These are phyloP conservation scores for Syzygium aromaticum DNA, from an alignment of 345 rosid species.

Conservation along the genomic window DNA sequence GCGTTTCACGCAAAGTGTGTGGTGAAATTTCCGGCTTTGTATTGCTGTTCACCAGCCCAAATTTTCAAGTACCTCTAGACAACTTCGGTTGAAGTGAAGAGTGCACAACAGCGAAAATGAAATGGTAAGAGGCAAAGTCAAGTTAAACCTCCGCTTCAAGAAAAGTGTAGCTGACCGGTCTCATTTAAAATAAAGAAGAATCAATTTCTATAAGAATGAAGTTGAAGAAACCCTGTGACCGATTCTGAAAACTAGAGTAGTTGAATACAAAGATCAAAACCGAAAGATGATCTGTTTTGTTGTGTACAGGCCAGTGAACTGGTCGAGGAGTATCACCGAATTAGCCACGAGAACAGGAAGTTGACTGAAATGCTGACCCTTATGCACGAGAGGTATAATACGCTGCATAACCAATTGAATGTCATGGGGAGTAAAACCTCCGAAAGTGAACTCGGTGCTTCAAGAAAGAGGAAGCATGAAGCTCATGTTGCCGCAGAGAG, in stretches of 20 bases:
- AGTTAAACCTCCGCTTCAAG: background rate
- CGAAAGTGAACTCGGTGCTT: background rate
- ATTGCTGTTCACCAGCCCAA: background rate
- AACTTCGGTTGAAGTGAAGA: background rate
- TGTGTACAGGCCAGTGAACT: background rate
- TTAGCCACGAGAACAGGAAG: constrained; percentile 22
- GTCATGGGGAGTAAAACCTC: constrained; percentile 6
- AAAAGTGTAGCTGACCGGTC: background rate
- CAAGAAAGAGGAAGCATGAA: constrained; percentile 16
- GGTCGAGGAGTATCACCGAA: constrained; percentile 17
- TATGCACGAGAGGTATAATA: constrained; percentile 14
- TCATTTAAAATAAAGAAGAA: background rate
- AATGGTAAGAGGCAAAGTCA: background rate
- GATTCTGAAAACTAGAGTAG: background rate
- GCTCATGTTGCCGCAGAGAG: constrained; percentile 8
- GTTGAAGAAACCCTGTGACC: background rate
- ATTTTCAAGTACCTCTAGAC: background rate
- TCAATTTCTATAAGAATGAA: background rate
- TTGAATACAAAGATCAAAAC: background rate
- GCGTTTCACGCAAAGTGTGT: background rate
- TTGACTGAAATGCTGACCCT: constrained; percentile 12
- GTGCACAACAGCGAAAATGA: background rate
- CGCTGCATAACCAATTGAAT: constrained; percentile 12
- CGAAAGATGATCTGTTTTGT: background rate
- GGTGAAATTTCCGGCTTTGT: background rate